Evolutionary conservation across 1,139 yeast genomes (phyloP).

Genomic region (Saccharomyces hybrid): DNA sequence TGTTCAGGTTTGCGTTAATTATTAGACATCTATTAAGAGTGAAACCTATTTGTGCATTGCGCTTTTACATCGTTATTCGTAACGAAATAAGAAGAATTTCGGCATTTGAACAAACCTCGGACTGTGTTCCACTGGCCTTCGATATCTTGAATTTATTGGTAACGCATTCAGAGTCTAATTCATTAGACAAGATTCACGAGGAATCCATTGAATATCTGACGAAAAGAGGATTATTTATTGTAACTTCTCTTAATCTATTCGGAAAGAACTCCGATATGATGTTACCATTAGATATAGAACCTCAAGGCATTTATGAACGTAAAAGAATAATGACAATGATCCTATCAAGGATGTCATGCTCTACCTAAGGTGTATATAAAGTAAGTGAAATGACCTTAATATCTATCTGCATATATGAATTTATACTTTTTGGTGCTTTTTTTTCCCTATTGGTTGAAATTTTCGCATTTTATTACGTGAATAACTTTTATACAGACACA

Average conservation of each 20-base stretch:
- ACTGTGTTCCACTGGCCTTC: slow-evolving; percentile 28
- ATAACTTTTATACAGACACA: neutral
- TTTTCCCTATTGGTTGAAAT: neutral
- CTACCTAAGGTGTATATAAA: neutral
- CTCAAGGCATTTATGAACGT: slow-evolving; percentile 17
- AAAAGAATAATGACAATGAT: slow-evolving; percentile 20
- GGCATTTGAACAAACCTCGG: slow-evolving; percentile 25
- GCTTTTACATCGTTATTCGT: slow-evolving; percentile 41
- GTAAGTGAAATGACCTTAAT: neutral
- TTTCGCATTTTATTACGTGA: neutral
- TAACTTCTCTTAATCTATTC: slow-evolving; percentile 24
- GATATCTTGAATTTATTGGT: slow-evolving; percentile 31
- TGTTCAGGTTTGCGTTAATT: slow-evolving; percentile 46
- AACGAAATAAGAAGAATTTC: slow-evolving; percentile 37
- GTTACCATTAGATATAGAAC: slow-evolving; percentile 11
- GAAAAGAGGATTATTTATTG: slow-evolving; percentile 30
- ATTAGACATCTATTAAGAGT: slow-evolving; percentile 38
- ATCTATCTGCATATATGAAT: neutral
- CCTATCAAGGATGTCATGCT: slow-evolving; percentile 18
- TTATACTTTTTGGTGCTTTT: neutral
- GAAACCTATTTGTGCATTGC: slow-evolving; percentile 37
- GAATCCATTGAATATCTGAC: slow-evolving; percentile 24
- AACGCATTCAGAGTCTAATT: slow-evolving; percentile 29
- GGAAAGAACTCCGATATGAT: slow-evolving; percentile 8
- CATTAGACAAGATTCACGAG: slow-evolving; percentile 18